These are phyloP conservation scores for Claviceps sp. DNA, from an alignment of 2,329 filamentous ascomycete genomes.

Conservation along the genomic window DNA sequence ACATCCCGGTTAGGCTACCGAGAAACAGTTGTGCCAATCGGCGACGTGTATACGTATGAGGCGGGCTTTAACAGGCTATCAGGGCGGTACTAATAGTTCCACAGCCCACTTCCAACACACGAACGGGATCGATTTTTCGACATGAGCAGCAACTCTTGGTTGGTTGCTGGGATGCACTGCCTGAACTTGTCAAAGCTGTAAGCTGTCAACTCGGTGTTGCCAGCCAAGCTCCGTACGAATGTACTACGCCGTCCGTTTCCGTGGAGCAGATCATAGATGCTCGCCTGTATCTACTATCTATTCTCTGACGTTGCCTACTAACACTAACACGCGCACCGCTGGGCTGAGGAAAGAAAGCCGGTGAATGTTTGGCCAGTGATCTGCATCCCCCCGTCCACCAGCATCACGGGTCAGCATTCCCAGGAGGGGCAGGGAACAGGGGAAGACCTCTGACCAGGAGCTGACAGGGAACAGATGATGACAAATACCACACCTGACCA, in stretches of 20 bases:
- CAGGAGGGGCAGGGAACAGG: background rate
- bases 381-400: background rate
- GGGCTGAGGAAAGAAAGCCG: background rate
- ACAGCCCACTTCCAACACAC: background rate
- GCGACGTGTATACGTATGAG: background rate
- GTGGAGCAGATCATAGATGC: too few species aligned
- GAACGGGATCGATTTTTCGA: background rate
- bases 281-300: too few species aligned
- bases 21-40: slow-evolving; percentile 4
- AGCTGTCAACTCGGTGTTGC: too few species aligned
- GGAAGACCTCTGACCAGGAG: background rate
- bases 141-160: background rate
- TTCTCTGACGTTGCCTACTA: background rate
- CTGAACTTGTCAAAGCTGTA: background rate
- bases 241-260: too few species aligned
- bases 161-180: background rate
- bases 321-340: background rate
- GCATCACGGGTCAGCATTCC: background rate
- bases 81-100: background rate
- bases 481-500: background rate
- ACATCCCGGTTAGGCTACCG: slow-evolving; percentile 2
- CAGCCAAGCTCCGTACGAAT: too few species aligned
- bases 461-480: background rate
- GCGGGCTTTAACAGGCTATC: background rate
- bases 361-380: background rate